Evolutionary conservation across 768 basidiomycete species (phyloP).

Genomic region (Suillus luteus): DNA sequence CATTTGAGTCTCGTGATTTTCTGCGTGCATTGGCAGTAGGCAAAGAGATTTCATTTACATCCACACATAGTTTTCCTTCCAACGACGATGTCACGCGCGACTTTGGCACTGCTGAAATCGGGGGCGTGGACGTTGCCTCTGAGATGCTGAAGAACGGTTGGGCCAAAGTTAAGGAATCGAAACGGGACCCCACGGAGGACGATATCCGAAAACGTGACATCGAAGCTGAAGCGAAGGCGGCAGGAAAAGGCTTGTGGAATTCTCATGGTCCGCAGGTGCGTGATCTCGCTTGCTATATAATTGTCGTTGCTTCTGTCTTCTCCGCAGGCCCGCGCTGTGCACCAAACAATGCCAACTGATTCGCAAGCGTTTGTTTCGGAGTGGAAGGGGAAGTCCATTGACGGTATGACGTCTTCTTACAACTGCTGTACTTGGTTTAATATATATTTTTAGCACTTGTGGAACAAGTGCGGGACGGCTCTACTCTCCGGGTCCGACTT

Average conservation of each 20-base stretch:
- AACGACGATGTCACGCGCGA: constrained; percentile 80
- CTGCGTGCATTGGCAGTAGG: constrained; percentile 84
- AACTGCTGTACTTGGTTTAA: neutral
- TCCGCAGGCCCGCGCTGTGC: constrained; percentile 65
- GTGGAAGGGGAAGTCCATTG: constrained; percentile 89
- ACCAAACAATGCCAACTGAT: constrained; percentile 88
- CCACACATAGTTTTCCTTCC: constrained; percentile 76
- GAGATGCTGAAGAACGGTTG: constrained; percentile 90
- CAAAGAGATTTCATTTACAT: constrained; percentile 84
- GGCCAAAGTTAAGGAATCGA: constrained; percentile 88
- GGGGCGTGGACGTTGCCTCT: constrained; percentile 67
- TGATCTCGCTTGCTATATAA: constrained; percentile 1
- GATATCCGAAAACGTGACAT: constrained; percentile 70
- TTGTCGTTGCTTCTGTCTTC: neutral
- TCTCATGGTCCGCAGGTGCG: constrained; percentile 72
- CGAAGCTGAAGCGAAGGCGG: constrained; percentile 73
- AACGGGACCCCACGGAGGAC: constrained; percentile 80
- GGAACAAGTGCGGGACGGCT: constrained; percentile 92
- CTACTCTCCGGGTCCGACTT: constrained; percentile 85
- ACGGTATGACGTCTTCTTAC: constrained; percentile 52
- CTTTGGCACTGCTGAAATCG: constrained; percentile 74
- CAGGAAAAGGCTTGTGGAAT: constrained; percentile 86
- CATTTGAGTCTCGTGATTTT: constrained; percentile 93
- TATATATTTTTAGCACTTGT: constrained; percentile 65
- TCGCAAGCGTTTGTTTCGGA: constrained; percentile 86